Evolutionary conservation across 352 stramenopile genomes (phyloP), one percentile per base, ranked within the genome.

Genomic region (Saprolegnia diclina): DNA sequence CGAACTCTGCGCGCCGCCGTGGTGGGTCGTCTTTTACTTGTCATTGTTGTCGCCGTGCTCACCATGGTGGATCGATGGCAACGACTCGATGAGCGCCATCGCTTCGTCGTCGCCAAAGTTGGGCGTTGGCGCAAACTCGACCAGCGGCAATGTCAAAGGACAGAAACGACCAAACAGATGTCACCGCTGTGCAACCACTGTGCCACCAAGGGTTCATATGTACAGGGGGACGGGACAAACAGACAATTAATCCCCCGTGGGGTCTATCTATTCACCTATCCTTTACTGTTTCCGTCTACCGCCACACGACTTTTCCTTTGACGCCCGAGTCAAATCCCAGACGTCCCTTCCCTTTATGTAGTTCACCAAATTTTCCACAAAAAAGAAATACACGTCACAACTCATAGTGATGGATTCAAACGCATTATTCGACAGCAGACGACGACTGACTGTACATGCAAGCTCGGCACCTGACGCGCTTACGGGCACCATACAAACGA

Each of bases 121-220:
- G 21, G 63, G 81, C 73, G 73, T 73, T 1, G 86, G 85, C 63
- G 91, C 79, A 71, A 99, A 99, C 74, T 98, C 92, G 26, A 99
- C 92, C 4, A 99, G 82, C 40, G 95, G 95, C 21, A 99, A 78
- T 91, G 68, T 99, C 95, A 66, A 98, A 99, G 22, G 92, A 98
- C 24, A 98, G 75, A 61, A 98, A 97, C 0, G 88, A 98, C 18
- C 95, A 87, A 18, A 98, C 94, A 98, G 5, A 92, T 82, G 68
- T 98, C 94, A 16, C 92, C 90, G 5, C 73, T 83, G 65, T 81
- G n/a, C n/a, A n/a, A n/a, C n/a, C n/a, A n/a, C n/a, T n/a, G n/a
- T n/a, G n/a, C n/a, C n/a, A n/a, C n/a, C n/a, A n/a, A n/a, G n/a
- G n/a, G n/a, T n/a, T n/a, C n/a, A n/a, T n/a, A n/a, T n/a, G n/a